Evolutionary conservation across 306 rosid genomes (phyloP), one percentile per base, ranked within the genome.

Genomic region (Citrullus amarus): DNA sequence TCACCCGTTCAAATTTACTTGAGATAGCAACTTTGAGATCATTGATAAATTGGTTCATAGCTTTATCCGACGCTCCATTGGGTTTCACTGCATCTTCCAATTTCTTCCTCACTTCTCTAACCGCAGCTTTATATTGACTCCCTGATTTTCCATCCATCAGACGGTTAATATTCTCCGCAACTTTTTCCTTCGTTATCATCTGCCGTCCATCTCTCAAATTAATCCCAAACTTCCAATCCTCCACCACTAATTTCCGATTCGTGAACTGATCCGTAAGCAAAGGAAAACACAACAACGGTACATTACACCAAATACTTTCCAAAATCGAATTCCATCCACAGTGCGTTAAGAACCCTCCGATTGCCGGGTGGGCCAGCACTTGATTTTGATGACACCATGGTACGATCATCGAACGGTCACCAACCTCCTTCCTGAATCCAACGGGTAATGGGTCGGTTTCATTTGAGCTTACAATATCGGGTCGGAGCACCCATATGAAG

Each of bases 281-380:
- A 11, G 96, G 90, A 55, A 84, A 90, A 59, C 96, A 90, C 54
- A 90, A 20, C 6, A 88, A 25, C 3, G 96, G 90, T 12, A 86
- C 82, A 36, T 70, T 46, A 6, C 85, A 83, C 91, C 96, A 87
- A 34, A 88, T 60, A 14, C 88, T 83, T 60, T 88, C 92, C 41
- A 90, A 34, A 38, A 88, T 84, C 0, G 92, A 88, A 43, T 90
- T 90, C 96, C 92, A 88, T 2, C 92, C 95, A 17, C 92, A 90
- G 43, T 88, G 90, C 8, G 90, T 81, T 44, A 87, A 79, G 74
- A 90, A 88, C 32, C 92, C 90, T 78, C 91, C 85, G 28, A 87
- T 57, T 0, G 90, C 87, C 0, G 90, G 88, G 78, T 88, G 91
- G 0, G 85, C 53, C 86, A 87, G 74, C 50, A 88, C 89, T 14